Conservation (phyloP, 2,329 filamentous ascomycete species). For the Geosmithia putterillii region DNA sequence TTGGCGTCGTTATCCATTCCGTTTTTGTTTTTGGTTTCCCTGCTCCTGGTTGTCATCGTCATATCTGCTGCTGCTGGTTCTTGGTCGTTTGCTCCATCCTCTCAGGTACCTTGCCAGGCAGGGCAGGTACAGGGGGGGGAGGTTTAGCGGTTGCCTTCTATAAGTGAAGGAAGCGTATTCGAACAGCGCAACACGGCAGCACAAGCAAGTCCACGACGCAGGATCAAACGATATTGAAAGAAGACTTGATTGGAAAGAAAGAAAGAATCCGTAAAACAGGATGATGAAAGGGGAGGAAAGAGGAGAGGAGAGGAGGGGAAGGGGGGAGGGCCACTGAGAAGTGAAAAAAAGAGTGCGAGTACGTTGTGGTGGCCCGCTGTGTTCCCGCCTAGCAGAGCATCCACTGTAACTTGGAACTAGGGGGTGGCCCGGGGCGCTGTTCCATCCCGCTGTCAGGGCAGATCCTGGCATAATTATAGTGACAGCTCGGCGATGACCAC, state of each 20-base stretch:
- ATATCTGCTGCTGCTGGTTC: neutral
- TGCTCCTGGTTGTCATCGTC: neutral
- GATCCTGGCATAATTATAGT: neutral
- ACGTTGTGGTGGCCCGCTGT: conserved; percentile 8
- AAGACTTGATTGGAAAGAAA: conserved; percentile 8
- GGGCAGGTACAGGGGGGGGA: neutral
- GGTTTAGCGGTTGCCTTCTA: neutral
- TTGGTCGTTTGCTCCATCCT: neutral
- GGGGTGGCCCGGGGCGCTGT: neutral
- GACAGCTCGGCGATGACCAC: too few relatives aligned
- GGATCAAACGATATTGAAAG: conserved; percentile 7
- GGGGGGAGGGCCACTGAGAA: conserved; percentile 19
- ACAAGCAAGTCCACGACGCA: neutral
- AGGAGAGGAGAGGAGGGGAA: conserved; percentile 15
- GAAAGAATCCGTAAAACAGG: conserved; percentile 11
- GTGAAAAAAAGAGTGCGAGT: conserved; percentile 5
- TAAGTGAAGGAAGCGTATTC: neutral
- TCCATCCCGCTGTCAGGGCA: neutral
- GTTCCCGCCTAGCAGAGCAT: too few relatives aligned
- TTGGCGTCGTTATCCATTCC: neutral
- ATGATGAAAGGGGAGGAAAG: conserved; percentile 8
- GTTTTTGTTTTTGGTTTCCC: neutral
- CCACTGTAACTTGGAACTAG: neutral
- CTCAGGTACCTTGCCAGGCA: neutral
- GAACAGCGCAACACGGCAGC: neutral